A percentile compares a stretch with the other conserved stretches of the same genome.
phyloP scores from a whole-genome alignment of 768 basidiomycete species.

The Podaxis mareebaensis region DNA sequence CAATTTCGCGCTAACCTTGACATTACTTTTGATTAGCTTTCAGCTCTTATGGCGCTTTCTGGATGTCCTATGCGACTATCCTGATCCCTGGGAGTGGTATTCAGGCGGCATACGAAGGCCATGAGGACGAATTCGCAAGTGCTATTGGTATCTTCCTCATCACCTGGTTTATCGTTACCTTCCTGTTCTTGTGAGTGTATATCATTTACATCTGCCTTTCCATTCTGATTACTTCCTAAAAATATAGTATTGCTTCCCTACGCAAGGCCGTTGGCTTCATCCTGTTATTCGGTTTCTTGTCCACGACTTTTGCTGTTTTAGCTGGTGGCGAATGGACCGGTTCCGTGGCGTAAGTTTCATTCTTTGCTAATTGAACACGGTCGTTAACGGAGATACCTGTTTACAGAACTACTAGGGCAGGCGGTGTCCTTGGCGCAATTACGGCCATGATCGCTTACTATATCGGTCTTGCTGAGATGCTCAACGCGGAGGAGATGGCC shows the following conservation, averaged over 20 bases:
- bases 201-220: not conserved
- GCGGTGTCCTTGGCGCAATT: slow-evolving; percentile 45
- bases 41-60: slow-evolving; percentile 83
- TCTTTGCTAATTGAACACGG: not conserved
- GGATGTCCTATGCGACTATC: slow-evolving; percentile 80
- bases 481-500: slow-evolving; percentile 40
- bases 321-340: slow-evolving; percentile 37
- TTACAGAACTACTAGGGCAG: slow-evolving; percentile 38
- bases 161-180: slow-evolving; percentile 74
- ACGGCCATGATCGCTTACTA: slow-evolving; percentile 52
- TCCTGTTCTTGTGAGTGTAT: slow-evolving; percentile 58
- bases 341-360: slow-evolving; percentile 28
- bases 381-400: not conserved
- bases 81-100: slow-evolving; percentile 73
- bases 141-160: slow-evolving; percentile 77
- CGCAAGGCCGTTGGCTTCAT: slow-evolving; percentile 43
- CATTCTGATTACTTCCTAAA: not conserved
- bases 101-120: slow-evolving; percentile 45
- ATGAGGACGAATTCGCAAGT: slow-evolving; percentile 35
- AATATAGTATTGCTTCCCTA: slow-evolving; percentile 36
- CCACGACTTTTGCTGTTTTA: slow-evolving; percentile 43
- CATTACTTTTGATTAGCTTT: slow-evolving; percentile 51
- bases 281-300: slow-evolving; percentile 35
- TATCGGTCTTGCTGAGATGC: slow-evolving; percentile 44
- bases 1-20: not conserved